Evolutionary conservation across 2,329 filamentous ascomycete species (phyloP).

Genomic region (Furcasterigmium sp.): DNA sequence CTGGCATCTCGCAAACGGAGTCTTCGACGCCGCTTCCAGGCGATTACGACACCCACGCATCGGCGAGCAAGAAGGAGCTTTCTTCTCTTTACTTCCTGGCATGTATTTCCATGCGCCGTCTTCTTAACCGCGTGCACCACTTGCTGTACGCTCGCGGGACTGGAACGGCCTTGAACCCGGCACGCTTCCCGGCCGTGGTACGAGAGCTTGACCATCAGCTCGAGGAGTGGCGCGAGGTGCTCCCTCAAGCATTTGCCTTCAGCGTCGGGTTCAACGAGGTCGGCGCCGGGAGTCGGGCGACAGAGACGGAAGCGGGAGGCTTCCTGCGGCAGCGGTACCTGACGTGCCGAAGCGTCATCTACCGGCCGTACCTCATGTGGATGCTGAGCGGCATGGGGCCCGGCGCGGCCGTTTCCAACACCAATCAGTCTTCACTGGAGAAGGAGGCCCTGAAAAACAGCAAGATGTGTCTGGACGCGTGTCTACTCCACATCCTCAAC

Average conservation of each 20-base stretch:
- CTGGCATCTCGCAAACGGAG: slow-evolving; percentile 45
- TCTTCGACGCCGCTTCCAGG: slow-evolving; percentile 43
- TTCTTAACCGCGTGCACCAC: slow-evolving; percentile 43
- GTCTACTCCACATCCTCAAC: slow-evolving; percentile 42
- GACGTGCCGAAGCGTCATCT: slow-evolving; percentile 47
- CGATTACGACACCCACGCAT: slow-evolving; percentile 37
- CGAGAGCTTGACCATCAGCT: slow-evolving; percentile 43
- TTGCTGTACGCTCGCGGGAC: slow-evolving; percentile 41
- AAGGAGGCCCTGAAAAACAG: slow-evolving; percentile 33
- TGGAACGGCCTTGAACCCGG: slow-evolving; percentile 36
- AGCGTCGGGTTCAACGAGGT: slow-evolving; percentile 20
- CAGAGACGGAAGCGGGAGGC: slow-evolving; percentile 34
- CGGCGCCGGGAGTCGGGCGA: slow-evolving; percentile 13
- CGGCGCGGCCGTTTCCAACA: not conserved
- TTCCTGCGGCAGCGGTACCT: slow-evolving; percentile 46
- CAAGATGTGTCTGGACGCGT: slow-evolving; percentile 40
- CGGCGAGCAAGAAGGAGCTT: slow-evolving; percentile 32
- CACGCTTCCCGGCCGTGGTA: slow-evolving; percentile 41
- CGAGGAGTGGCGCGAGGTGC: slow-evolving; percentile 41
- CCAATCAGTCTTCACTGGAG: slow-evolving; percentile 17
- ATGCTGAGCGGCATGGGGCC: slow-evolving; percentile 32
- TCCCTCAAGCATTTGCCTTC: slow-evolving; percentile 37
- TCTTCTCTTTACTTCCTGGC: slow-evolving; percentile 48
- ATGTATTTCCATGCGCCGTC: slow-evolving; percentile 44
- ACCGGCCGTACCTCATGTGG: slow-evolving; percentile 46